These are phyloP conservation scores for Acacia concinna DNA, from an alignment of 331 rosid species.

Conservation along the genomic window DNA sequence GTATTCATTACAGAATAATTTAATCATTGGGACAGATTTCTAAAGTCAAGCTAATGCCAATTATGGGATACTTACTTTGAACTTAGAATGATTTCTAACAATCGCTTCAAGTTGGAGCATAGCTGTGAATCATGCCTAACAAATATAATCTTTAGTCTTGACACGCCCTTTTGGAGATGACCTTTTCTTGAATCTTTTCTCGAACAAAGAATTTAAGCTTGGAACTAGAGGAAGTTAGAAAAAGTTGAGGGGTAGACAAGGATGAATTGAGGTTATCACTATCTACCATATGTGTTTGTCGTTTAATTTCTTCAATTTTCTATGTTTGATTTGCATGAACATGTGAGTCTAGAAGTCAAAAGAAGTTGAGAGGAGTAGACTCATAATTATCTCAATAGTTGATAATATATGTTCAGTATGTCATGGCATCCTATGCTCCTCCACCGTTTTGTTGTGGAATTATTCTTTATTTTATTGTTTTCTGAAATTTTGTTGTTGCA, in stretches of 20 bases:
- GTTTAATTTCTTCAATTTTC: not conserved
- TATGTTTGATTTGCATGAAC: not conserved
- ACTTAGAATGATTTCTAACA: not conserved
- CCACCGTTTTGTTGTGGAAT: conserved; percentile 12
- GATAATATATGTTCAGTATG: conserved; percentile 1
- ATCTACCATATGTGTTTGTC: not conserved
- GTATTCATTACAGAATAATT: not conserved
- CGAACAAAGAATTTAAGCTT: not conserved
- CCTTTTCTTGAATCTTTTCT: not conserved
- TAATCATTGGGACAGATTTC: not conserved
- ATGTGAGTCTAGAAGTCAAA: not conserved
- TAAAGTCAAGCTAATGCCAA: not conserved
- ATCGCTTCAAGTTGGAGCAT: too few relatives aligned
- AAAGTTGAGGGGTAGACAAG: not conserved
- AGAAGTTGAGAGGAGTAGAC: not conserved
- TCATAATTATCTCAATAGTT: conserved; percentile 12
- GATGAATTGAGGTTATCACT: not conserved
- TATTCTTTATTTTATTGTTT: conserved; percentile 1
- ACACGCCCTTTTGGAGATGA: not conserved
- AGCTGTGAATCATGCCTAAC: not conserved
- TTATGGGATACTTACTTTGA: not conserved
- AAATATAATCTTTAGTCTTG: not conserved
- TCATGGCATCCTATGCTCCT: not conserved
- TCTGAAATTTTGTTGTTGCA: conserved; percentile 50
- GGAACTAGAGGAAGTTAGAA: not conserved